Evolutionary conservation across 2,329 filamentous ascomycete genomes (phyloP).

Genomic region (Fusarium caatingaense): DNA sequence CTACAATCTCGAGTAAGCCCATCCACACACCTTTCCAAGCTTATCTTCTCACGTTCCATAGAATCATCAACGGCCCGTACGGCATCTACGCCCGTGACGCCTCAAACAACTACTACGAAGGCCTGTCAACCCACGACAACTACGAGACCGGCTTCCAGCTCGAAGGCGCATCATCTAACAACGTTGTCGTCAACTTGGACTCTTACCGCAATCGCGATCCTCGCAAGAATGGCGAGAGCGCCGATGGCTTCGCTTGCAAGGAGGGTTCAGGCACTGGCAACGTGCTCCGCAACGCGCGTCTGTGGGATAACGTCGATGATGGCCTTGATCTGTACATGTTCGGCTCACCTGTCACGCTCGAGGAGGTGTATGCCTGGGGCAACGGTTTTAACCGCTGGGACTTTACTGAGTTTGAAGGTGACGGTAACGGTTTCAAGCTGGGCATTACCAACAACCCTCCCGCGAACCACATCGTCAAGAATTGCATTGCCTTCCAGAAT

Average conservation of each 20-base stretch:
- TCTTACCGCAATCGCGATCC: conserved; percentile 60
- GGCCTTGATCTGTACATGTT: conserved; percentile 53
- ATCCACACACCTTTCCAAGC: fast-evolving
- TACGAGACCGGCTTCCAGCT: conserved; percentile 55
- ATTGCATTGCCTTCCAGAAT: conserved; percentile 59
- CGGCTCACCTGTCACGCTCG: conserved; percentile 55
- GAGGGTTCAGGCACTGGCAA: conserved; percentile 60
- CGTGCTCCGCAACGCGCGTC: conserved; percentile 56
- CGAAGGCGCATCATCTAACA: conserved; percentile 50
- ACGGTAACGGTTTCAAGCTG: conserved; percentile 63
- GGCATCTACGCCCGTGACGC: conserved; percentile 52
- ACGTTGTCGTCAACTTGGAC: conserved; percentile 57
- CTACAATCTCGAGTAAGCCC: conserved; percentile 49
- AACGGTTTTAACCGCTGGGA: conserved; percentile 60
- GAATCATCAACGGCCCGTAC: conserved; percentile 53
- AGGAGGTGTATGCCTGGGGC: conserved; percentile 59
- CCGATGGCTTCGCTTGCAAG: conserved; percentile 62
- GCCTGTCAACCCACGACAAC: conserved; percentile 53
- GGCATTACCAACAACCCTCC: conserved; percentile 52
- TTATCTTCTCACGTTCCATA: not conserved
- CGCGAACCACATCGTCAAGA: conserved; percentile 57
- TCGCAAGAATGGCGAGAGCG: conserved; percentile 63
- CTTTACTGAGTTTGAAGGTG: conserved; percentile 57
- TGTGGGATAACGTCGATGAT: conserved; percentile 65
- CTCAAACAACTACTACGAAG: conserved; percentile 53